phyloP scores from a whole-genome alignment of 169 alveolate genomes.

The Plasmodium adleri region DNA sequence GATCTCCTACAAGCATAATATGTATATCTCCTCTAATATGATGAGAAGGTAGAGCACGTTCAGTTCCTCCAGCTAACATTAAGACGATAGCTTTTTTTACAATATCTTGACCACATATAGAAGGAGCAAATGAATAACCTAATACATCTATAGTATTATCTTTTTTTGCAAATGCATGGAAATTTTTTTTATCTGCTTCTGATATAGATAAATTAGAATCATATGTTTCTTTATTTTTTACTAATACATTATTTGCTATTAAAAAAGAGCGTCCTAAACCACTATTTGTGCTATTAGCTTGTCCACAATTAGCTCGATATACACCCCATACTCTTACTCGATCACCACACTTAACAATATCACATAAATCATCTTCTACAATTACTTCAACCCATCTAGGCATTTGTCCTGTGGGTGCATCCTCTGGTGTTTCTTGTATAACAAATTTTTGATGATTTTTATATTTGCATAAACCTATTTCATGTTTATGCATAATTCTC shows the following conservation, averaged over 20 bases:
- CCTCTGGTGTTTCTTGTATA: conserved; percentile 98
- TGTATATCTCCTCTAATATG: conserved; percentile 99
- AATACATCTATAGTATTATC: conserved; percentile 92
- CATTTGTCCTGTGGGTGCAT: conserved; percentile 97
- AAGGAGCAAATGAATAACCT: conserved; percentile 96
- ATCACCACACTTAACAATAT: conserved; percentile 86
- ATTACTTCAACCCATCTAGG: conserved; percentile 97
- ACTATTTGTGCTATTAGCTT: conserved; percentile 84
- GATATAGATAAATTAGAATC: conserved; percentile 79
- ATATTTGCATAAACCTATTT: conserved; percentile 95
- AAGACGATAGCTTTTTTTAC: conserved; percentile 95
- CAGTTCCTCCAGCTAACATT: conserved; percentile 97
- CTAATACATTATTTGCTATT: conserved; percentile 92
- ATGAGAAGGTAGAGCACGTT: conserved; percentile 84
- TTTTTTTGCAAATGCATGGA: conserved; percentile 80
- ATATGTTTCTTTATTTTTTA: conserved; percentile 79
- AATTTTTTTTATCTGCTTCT: conserved; percentile 83
- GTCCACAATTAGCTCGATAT: conserved; percentile 91
- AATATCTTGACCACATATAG: conserved; percentile 96
- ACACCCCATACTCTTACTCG: conserved; percentile 98
- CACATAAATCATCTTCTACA: conserved; percentile 94
- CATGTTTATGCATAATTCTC: conserved; percentile 86
- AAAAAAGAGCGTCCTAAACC: conserved; percentile 94
- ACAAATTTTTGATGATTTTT: conserved; percentile 93
- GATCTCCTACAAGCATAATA: conserved; percentile 98